Evolutionary conservation across 768 basidiomycete species (phyloP), one percentile per base, ranked within the genome.

Genomic region (Rickenella mellea): DNA sequence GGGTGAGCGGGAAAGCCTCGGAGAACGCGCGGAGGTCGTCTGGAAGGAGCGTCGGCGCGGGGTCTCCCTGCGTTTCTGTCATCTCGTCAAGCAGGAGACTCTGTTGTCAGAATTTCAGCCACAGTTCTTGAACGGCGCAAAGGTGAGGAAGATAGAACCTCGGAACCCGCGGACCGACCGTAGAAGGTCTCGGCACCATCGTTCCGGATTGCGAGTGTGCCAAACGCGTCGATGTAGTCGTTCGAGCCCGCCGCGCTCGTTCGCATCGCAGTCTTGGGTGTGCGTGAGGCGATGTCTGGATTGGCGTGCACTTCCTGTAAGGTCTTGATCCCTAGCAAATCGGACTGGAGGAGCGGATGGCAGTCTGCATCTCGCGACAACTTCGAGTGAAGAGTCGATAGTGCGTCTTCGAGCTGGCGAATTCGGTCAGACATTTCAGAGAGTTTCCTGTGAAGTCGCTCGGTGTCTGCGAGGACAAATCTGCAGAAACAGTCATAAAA

Each of bases 401-500:
- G 61, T 1, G 75, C 78, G 22, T 79, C 76, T 53, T 82, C 80
- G 10, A 82, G 67, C 45, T 76, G 71, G 36, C 76, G 68, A 24
- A 82, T 76, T 33, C 80, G 76, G 51, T 77, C 74, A 48, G 74
- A 70, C 41, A 82, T 67, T 50, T 74, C 66, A 10, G 67, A 64
- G 4, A 80, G 79, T 58, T 77, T 79, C 26, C 73, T 73, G 48
- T 81, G 80, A 28, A 80, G 60, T 51, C 78, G 74, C 46, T 77
- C 78, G 6, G 78, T 78, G 50, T 78, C 78, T 11, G 78, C 78
- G 27, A 81, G 72, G 48, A 81, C 80, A 47, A 81, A 81, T 42
- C 78, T 78, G 45, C 35, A 44, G 25, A 35, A 36, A 25, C 40
- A 41, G 33, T 5, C 9, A 36, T 36, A 17, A 3, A 36, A 17